Evolutionary conservation across 345 rosid species (phyloP).

Genomic region (Citrus trifoliata): DNA sequence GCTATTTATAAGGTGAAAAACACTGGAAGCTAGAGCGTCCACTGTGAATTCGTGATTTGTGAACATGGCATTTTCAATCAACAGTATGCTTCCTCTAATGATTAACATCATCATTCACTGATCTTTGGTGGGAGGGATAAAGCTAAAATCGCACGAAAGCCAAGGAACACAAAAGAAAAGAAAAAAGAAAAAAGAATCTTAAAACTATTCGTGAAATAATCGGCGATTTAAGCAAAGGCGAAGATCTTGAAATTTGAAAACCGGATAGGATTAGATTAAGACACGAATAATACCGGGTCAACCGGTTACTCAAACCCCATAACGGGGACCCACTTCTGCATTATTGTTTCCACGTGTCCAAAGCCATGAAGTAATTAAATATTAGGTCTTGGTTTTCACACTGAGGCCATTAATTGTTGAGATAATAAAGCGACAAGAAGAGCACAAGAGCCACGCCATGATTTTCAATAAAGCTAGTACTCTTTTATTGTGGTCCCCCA

Average conservation of each 20-base stretch:
- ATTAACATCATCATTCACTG: conserved; percentile 3
- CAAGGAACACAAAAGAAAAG: background rate
- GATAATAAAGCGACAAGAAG: conserved; percentile 9
- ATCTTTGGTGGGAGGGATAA: background rate
- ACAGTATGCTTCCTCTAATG: background rate
- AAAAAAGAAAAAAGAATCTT: background rate
- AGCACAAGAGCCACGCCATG: conserved; percentile 41
- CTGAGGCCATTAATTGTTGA: conserved; percentile 6
- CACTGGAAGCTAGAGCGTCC: background rate
- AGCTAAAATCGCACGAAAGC: background rate
- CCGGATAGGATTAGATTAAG: background rate
- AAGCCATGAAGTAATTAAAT: conserved; percentile 13
- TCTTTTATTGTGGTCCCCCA: conserved; percentile 14
- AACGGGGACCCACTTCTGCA: conserved; percentile 20
- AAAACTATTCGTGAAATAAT: background rate
- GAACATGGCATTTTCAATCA: background rate
- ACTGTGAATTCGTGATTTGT: background rate
- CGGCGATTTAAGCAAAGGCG: background rate
- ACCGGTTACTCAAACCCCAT: background rate
- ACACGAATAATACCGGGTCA: conserved; percentile 8
- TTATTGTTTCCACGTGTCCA: conserved; percentile 38
- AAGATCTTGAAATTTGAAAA: background rate
- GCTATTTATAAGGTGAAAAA: background rate
- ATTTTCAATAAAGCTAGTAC: conserved; percentile 22
- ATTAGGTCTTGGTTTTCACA: conserved; percentile 24